A percentile compares a stretch with the other conserved stretches of the same genome.
Evolutionary conservation across 805 yeast genomes (phyloP).

Genomic region (Cyberlindnera mycetangii): DNA sequence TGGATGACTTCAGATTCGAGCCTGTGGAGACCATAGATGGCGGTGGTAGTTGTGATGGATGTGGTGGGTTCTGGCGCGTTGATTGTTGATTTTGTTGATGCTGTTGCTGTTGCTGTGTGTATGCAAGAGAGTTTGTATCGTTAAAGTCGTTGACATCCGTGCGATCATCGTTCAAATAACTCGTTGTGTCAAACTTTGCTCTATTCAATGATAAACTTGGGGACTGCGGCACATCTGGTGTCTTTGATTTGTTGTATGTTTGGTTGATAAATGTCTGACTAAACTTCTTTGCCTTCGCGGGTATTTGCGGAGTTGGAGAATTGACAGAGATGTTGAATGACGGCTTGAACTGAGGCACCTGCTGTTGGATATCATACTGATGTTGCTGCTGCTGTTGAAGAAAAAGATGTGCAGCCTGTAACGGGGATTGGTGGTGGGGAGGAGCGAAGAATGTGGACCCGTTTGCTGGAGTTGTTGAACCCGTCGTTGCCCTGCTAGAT

Average conservation of each 20-base stretch:
- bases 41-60: conserved; percentile 10
- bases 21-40: conserved; percentile 1
- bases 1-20: conserved; percentile 1
- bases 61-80: conserved; percentile 5
- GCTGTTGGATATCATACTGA: conserved; percentile 11
- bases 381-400: conserved; percentile 3
- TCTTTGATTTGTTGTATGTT: conserved; percentile 13
- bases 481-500: conserved; percentile 12
- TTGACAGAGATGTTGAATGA: conserved; percentile 6
- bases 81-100: conserved; percentile 5
- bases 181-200: conserved; percentile 17
- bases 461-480: conserved; percentile 14
- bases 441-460: conserved; percentile 5
- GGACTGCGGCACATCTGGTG: conserved; percentile 18
- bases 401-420: conserved; percentile 3
- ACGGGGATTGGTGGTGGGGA: conserved; percentile 6
- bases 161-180: conserved; percentile 22
- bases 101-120: conserved; percentile 13
- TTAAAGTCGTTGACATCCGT: conserved; percentile 22
- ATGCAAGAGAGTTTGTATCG: conserved; percentile 18
- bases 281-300: conserved; percentile 12
- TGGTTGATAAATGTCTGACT: conserved; percentile 20
- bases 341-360: conserved; percentile 15
- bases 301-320: conserved; percentile 8
- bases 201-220: conserved; percentile 18